Conservation (phyloP, 495 filamentous ascomycete species). For the Xylaria curta region DNA sequence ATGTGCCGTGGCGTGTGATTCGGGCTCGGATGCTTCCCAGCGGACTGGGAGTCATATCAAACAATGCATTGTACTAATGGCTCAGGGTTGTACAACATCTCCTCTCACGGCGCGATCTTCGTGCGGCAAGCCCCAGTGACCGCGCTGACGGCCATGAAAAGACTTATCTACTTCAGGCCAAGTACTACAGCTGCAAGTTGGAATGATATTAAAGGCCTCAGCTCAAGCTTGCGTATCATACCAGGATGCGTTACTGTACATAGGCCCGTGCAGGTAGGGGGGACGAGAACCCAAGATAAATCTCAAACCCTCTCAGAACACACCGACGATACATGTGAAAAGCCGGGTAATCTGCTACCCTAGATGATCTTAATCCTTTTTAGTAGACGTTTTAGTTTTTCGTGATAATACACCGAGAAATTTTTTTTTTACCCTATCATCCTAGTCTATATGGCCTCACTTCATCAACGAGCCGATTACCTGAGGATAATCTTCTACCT, state of each 20-base stretch:
- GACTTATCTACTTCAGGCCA: background rate
- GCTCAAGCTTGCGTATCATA: background rate
- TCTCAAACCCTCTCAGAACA: constrained; percentile 2
- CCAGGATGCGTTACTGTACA: constrained; percentile 4
- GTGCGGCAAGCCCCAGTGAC: background rate
- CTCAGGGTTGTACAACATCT: constrained; percentile 16
- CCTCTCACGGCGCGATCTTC: background rate
- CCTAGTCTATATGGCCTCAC: background rate
- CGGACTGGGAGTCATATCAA: constrained; percentile 26
- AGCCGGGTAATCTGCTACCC: background rate
- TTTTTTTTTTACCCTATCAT: background rate
- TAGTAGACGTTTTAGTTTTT: background rate
- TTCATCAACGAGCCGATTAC: background rate
- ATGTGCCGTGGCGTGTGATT: constrained; percentile 21
- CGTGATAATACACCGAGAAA: background rate
- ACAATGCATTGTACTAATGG: constrained; percentile 16
- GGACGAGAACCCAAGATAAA: background rate
- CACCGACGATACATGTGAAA: background rate
- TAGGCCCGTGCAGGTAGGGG: constrained; percentile 1
- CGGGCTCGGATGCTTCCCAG: constrained; percentile 21
- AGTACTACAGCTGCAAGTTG: constrained; percentile 3
- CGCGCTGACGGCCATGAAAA: background rate
- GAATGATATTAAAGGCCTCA: background rate
- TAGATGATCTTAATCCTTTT: background rate
- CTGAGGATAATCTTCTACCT: background rate